phyloP scores from a whole-genome alignment of 768 basidiomycete species.

The Piloderma croceum region DNA sequence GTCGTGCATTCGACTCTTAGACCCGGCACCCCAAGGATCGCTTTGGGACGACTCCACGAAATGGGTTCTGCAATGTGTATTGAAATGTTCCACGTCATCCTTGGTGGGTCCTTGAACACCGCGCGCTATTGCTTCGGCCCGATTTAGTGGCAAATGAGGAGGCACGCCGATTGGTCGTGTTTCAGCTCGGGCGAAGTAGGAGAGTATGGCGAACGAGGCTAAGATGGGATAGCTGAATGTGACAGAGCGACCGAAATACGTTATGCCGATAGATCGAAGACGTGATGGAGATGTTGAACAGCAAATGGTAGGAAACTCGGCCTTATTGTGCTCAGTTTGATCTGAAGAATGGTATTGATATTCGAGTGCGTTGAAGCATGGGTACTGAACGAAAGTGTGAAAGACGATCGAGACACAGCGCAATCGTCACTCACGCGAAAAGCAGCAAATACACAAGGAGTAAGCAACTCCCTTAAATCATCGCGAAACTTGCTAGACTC shows the following conservation, averaged over 20 bases:
- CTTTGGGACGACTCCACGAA: slow-evolving; percentile 27
- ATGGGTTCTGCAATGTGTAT: slow-evolving; percentile 36
- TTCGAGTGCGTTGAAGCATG: slow-evolving; percentile 37
- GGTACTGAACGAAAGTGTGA: slow-evolving; percentile 17
- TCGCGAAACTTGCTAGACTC: slow-evolving; percentile 30
- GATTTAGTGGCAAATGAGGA: slow-evolving; percentile 33
- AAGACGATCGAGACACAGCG: slow-evolving; percentile 9
- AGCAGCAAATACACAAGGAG: slow-evolving; percentile 44
- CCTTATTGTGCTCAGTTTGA: slow-evolving; percentile 9
- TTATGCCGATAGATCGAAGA: slow-evolving; percentile 24
- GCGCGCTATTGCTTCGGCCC: slow-evolving; percentile 25
- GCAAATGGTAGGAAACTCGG: slow-evolving; percentile 15
- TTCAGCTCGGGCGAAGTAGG: slow-evolving; percentile 42
- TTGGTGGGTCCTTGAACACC: slow-evolving; percentile 36
- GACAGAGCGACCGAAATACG: slow-evolving; percentile 38
- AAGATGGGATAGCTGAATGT: slow-evolving; percentile 35
- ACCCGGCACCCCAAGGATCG: no score
- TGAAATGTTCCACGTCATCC: slow-evolving; percentile 42
- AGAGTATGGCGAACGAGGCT: slow-evolving; percentile 42
- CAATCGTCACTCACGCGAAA: slow-evolving; percentile 37
- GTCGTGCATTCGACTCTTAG: slow-evolving; percentile 26
- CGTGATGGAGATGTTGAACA: slow-evolving; percentile 26
- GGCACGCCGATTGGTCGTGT: slow-evolving; percentile 31
- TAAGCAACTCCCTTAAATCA: slow-evolving; percentile 32
- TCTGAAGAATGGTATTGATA: slow-evolving; percentile 21